phyloP scores from a whole-genome alignment of 495 filamentous ascomycete species.

The Clavariopsis aquatica region DNA sequence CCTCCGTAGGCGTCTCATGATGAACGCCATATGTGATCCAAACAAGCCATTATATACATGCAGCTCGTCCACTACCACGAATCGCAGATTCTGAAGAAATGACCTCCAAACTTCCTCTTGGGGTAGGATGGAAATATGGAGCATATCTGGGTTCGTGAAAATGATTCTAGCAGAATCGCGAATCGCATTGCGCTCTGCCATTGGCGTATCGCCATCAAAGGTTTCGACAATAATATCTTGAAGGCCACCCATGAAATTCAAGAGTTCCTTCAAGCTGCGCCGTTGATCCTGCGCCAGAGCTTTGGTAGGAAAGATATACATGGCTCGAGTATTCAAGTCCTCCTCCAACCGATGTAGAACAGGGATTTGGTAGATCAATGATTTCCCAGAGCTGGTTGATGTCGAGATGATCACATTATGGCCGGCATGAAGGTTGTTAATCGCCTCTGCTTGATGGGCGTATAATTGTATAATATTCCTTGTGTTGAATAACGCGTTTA shows the following conservation, averaged over 20 bases:
- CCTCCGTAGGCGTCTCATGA: conserved; percentile 87
- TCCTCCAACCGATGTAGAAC: conserved; percentile 85
- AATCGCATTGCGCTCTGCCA: conserved; percentile 73
- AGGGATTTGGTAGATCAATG: conserved; percentile 92
- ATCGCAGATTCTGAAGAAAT: conserved; percentile 86
- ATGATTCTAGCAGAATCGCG: conserved; percentile 90
- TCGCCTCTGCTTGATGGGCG: conserved; percentile 90
- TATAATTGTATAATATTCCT: conserved; percentile 85
- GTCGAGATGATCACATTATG: conserved; percentile 90
- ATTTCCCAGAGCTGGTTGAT: conserved; percentile 95
- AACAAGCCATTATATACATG: conserved; percentile 97
- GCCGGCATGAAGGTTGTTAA: conserved; percentile 82
- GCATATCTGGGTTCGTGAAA: conserved; percentile 98
- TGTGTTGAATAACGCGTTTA: conserved; percentile 92
- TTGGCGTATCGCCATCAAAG: conserved; percentile 92
- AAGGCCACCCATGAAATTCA: conserved; percentile 76
- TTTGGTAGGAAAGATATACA: conserved; percentile 99
- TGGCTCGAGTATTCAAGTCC: conserved; percentile 73
- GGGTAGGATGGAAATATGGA: conserved; percentile 91
- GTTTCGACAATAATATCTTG: conserved; percentile 80
- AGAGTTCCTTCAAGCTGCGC: conserved; percentile 80
- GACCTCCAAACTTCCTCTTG: conserved; percentile 87
- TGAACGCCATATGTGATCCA: conserved; percentile 88
- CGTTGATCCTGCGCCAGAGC: conserved; percentile 94
- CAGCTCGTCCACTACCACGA: conserved; percentile 78